A percentile compares a stretch with the other conserved stretches of the same genome.
These are phyloP conservation scores for Fusarium siculi DNA, from an alignment of 2,329 filamentous ascomycete genomes.

Conservation along the genomic window DNA sequence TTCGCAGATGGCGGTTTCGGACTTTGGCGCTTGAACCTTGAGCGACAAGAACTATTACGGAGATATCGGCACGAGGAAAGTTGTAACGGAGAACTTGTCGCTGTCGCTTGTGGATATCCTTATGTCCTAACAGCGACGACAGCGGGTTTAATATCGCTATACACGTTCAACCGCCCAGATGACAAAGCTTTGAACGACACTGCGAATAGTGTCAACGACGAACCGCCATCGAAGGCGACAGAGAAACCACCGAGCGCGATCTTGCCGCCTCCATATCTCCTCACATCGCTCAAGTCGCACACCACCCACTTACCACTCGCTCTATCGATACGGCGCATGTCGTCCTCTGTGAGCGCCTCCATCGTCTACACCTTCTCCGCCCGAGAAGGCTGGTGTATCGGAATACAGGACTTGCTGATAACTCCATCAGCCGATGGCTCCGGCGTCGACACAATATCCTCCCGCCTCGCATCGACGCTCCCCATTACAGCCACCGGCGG, in stretches of 20 bases:
- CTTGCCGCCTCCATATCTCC: constrained; percentile 55
- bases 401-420: constrained; percentile 88
- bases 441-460: constrained; percentile 49
- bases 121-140: constrained; percentile 84
- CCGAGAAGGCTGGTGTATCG: constrained; percentile 85
- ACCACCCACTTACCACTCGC: constrained; percentile 82
- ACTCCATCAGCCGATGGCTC: constrained; percentile 40
- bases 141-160: constrained; percentile 79
- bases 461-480: constrained; percentile 51
- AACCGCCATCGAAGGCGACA: not conserved
- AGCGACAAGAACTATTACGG: constrained; percentile 55
- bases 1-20: constrained; percentile 78
- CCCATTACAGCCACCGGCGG: constrained; percentile 44
- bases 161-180: constrained; percentile 64
- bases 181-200: constrained; percentile 12
- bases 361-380: constrained; percentile 88
- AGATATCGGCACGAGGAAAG: constrained; percentile 71
- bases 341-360: constrained; percentile 76
- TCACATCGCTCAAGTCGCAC: constrained; percentile 84
- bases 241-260: not conserved
- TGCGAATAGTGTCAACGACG: not conserved
- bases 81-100: constrained; percentile 72
- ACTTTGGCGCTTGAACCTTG: constrained; percentile 70
- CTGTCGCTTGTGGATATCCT: constrained; percentile 77
- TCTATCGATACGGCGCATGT: constrained; percentile 79